A percentile compares a stretch with the other conserved stretches of the same genome.
Evolutionary conservation across 495 filamentous ascomycete genomes (phyloP).

Genomic region (Tuber umbilicatum): DNA sequence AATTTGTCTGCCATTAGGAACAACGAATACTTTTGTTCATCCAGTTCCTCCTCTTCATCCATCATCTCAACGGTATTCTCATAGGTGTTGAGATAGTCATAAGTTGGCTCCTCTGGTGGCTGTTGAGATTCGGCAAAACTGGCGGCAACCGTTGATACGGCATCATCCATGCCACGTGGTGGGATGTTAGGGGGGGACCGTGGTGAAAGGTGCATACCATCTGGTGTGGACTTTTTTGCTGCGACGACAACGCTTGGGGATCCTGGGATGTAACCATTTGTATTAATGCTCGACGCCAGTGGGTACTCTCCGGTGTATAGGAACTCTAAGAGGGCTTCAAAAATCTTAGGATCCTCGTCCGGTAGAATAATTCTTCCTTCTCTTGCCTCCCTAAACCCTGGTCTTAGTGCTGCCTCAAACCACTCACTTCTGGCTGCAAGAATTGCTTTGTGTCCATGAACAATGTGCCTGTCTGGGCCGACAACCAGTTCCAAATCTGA

Average conservation of each 20-base stretch:
- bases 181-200: conserved; percentile 41
- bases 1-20: conserved; percentile 43
- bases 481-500: conserved; percentile 40
- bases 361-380: conserved; percentile 38
- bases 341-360: conserved; percentile 42
- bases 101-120: conserved; percentile 34
- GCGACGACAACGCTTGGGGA: conserved; percentile 32
- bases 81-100: conserved; percentile 36
- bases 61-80: conserved; percentile 36
- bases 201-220: conserved; percentile 40
- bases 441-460: conserved; percentile 42
- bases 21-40: conserved; percentile 41
- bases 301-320: conserved; percentile 42
- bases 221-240: conserved; percentile 35
- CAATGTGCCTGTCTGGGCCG: conserved; percentile 35
- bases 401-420: conserved; percentile 40
- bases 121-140: conserved; percentile 32
- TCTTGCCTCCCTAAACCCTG: conserved; percentile 39
- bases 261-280: conserved; percentile 27
- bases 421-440: conserved; percentile 41
- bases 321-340: conserved; percentile 41
- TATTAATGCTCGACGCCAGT: conserved; percentile 30
- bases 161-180: conserved; percentile 39
- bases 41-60: conserved; percentile 41
- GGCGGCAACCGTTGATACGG: conserved; percentile 30